phyloP scores from a whole-genome alignment of 371 early-diverging fungal species.

The Apophysomyces trapeziformis region DNA sequence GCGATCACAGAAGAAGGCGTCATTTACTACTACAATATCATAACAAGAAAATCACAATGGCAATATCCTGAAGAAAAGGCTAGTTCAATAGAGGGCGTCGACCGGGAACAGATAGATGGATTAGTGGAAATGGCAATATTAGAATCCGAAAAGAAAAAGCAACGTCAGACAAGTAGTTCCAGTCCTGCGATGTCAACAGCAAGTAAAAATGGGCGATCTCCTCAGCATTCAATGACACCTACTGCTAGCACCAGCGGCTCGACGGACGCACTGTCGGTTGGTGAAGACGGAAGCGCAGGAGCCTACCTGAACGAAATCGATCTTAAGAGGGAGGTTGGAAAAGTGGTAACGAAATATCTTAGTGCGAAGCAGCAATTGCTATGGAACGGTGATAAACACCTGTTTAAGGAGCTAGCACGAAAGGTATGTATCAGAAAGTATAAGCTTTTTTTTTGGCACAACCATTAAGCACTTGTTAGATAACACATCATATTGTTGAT shows the following conservation, averaged over 20 bases:
- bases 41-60: conserved; percentile 46
- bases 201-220: conserved; percentile 9
- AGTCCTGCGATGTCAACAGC: conserved; percentile 25
- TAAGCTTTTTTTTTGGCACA: neutral
- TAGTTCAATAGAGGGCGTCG: conserved; percentile 43
- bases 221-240: conserved; percentile 18
- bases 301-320: conserved; percentile 27
- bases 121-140: conserved; percentile 33
- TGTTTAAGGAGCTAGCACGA: conserved; percentile 46
- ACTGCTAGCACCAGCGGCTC: conserved; percentile 16
- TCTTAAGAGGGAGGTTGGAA: conserved; percentile 39
- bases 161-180: conserved; percentile 16
- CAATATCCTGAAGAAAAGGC: conserved; percentile 34
- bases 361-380: conserved; percentile 33
- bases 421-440: conserved; percentile 27
- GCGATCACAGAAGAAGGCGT: conserved; percentile 38
- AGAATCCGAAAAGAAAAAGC: conserved; percentile 29
- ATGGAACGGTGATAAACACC: conserved; percentile 41
- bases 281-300: conserved; percentile 10
- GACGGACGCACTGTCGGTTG: conserved; percentile 11
- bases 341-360: conserved; percentile 40
- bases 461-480: conserved; percentile 16
- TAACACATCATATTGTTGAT: conserved; percentile 50
- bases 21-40: conserved; percentile 40
- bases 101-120: conserved; percentile 34